Evolutionary conservation across 163 green algal species (phyloP), one percentile per base, ranked within the genome.

Genomic region (Scenedesmus sp.): DNA sequence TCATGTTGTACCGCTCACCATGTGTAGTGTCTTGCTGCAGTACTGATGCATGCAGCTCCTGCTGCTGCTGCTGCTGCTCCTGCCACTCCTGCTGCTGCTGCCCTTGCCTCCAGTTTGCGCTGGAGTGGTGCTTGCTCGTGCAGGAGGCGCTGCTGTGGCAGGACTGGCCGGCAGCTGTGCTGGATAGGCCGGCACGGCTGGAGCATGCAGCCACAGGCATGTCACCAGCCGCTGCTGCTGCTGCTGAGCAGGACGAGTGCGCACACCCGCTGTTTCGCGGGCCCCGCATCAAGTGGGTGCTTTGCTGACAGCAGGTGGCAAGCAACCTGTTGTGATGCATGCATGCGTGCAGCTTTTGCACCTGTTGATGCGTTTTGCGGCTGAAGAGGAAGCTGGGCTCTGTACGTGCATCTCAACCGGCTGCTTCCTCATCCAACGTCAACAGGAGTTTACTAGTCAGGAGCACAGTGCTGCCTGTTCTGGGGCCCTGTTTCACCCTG

Each of bases 91-190:
- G 42, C 79, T 79, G 30, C 72, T 37, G 37, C 56, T 84, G 78
- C 78, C 56, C 7, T 12, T 84, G 78, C 78, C 30, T 3, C 65
- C 65, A 94, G 90, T 72, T 86, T 6, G 92, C 92, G 0, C 59
- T 94, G 51, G 91, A 94, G 92, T 95, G 90, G 90, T 90, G 92
- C 81, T 81, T 95, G 33, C 72, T 93, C 18, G 78, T 94, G 15
- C 93, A 95, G 85, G 82, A 92, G 33, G 82, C 76, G 44, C 22
- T 94, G 51, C 78, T 95, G 83, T 95, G 92, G 83, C 85, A 91
- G 59, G 85, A 94, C 51, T 95, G 93, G 93, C 90, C 89, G 65
- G 86, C 83, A 56, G 56, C 81, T 2, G 79, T 94, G 51, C 90
- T 95, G 30, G 91, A 73, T 56, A 89, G 65, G 65, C 65, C 65